Evolutionary conservation across 2,329 filamentous ascomycete genomes (phyloP).

Genomic region (Emericellopsis atlantica): DNA sequence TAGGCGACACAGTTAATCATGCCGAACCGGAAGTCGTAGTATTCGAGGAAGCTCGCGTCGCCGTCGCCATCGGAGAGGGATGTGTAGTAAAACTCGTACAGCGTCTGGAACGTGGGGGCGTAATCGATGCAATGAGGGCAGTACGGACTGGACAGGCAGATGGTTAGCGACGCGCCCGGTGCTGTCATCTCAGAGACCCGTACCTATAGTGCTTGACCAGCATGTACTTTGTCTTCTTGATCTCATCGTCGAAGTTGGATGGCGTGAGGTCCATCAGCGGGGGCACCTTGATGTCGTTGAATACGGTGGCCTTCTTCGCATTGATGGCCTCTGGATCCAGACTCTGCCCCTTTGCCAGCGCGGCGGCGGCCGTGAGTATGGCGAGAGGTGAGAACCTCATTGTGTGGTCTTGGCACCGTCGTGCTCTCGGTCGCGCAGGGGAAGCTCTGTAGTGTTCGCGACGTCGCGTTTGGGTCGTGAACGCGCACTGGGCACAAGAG

Average conservation of each 20-base stretch:
- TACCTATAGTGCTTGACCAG: slow-evolving; percentile 59
- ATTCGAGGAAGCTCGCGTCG: slow-evolving; percentile 55
- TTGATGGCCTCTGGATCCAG: slow-evolving; percentile 19
- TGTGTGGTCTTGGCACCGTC: background rate
- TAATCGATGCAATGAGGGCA: slow-evolving; percentile 66
- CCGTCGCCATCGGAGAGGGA: slow-evolving; percentile 54
- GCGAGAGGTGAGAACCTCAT: slow-evolving; percentile 25
- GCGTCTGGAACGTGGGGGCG: slow-evolving; percentile 77
- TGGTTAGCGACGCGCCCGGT: slow-evolving; percentile 7
- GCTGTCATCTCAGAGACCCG: background rate
- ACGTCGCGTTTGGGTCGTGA: no score
- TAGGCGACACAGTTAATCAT: slow-evolving; percentile 76
- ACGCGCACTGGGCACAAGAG: no score
- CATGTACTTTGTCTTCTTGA: slow-evolving; percentile 38
- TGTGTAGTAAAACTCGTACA: slow-evolving; percentile 92
- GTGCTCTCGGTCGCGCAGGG: no score
- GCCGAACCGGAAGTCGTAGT: slow-evolving; percentile 83
- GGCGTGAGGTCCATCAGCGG: slow-evolving; percentile 48
- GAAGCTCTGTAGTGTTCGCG: no score
- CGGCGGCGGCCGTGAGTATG: slow-evolving; percentile 30
- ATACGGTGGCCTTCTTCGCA: slow-evolving; percentile 36
- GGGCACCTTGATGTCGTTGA: slow-evolving; percentile 56
- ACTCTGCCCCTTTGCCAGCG: slow-evolving; percentile 15
- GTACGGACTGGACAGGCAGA: slow-evolving; percentile 31
- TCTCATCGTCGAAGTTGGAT: slow-evolving; percentile 41